phyloP scores from a whole-genome alignment of 441 rosid genomes.

The Gossypium davidsonii region DNA sequence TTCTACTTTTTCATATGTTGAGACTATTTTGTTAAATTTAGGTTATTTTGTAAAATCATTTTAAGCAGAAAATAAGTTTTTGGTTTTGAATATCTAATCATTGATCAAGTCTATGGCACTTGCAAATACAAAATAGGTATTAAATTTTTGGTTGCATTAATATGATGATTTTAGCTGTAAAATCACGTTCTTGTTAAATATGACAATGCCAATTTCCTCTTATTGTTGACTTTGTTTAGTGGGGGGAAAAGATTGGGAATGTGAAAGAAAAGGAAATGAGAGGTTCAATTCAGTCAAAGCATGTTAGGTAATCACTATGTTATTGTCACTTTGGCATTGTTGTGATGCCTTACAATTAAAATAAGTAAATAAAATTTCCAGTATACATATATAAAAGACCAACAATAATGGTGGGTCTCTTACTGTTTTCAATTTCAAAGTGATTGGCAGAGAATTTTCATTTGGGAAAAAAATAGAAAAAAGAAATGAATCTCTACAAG shows the following conservation, averaged over 20 bases:
- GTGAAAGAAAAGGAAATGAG: slow-evolving; percentile 11
- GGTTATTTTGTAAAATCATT: too few relatives aligned
- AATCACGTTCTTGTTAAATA: neutral
- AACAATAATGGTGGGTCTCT: neutral
- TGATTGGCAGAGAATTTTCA: neutral
- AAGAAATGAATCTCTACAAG: neutral
- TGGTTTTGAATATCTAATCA: neutral
- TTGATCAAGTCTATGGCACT: neutral
- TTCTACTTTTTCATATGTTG: too few relatives aligned
- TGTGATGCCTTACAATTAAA: neutral
- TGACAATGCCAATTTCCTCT: slow-evolving; percentile 5
- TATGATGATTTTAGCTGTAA: neutral
- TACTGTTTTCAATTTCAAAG: neutral
- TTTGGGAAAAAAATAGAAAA: neutral
- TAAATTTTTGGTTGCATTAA: neutral
- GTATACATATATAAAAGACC: neutral
- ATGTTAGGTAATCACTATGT: neutral
- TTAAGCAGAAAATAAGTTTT: too few relatives aligned
- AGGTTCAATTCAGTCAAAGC: slow-evolving; percentile 5
- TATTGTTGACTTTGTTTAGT: slow-evolving; percentile 2
- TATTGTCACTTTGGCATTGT: too few relatives aligned
- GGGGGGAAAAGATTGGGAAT: neutral
- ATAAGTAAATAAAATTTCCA: neutral
- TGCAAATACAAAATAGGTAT: neutral
- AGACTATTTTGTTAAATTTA: too few relatives aligned